These are phyloP conservation scores for Botryotinia narcissicola DNA, from an alignment of 2,329 filamentous ascomycete genomes.

Conservation along the genomic window DNA sequence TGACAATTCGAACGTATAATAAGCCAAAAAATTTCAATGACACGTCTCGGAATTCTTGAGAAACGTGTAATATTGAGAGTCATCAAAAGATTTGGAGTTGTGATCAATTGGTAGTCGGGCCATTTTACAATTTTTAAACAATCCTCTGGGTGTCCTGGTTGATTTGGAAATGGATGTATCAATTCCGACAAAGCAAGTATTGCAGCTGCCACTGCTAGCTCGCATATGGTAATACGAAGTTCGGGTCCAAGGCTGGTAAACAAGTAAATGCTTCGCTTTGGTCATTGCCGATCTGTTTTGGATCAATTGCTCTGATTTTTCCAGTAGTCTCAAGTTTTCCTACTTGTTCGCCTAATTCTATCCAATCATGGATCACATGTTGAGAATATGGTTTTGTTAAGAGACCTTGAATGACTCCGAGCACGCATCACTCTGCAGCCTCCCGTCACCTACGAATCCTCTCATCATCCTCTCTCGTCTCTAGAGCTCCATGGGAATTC, in stretches of 20 bases:
- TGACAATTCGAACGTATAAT: background rate
- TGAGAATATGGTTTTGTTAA: background rate
- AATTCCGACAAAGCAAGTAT: no score
- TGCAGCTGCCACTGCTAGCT: background rate
- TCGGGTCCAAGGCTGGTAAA: background rate
- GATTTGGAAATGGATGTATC: background rate
- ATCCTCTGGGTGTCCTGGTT: background rate
- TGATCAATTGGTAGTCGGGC: background rate
- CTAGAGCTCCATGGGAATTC: background rate
- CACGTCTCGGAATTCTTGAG: background rate
- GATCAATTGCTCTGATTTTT: background rate
- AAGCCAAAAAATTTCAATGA: background rate
- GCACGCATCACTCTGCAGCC: background rate
- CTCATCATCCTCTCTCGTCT: background rate
- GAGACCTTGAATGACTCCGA: background rate
- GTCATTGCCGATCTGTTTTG: fast-evolving
- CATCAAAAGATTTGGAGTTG: no score
- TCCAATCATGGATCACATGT: background rate
- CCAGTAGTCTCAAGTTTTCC: no score
- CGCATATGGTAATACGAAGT: background rate
- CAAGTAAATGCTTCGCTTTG: no score
- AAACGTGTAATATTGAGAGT: background rate
- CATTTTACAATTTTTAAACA: background rate
- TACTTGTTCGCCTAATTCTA: no score
- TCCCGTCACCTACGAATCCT: background rate